Percentiles rank a stretch among this genome's conserved stretches.
Evolutionary conservation across 805 yeast genomes (phyloP).

Genomic region (Saccharomyces paradoxus): DNA sequence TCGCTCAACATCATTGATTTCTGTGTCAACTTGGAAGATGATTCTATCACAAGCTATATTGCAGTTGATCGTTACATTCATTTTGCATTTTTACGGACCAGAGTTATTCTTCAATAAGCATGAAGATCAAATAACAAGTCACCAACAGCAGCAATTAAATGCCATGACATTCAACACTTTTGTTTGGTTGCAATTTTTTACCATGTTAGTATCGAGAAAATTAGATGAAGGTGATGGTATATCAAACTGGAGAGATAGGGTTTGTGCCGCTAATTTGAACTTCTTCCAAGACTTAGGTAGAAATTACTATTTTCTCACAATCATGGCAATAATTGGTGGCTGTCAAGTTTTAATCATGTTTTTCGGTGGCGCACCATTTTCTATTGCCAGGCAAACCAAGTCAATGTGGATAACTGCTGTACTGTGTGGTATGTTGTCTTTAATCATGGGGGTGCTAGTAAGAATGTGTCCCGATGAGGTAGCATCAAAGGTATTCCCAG

Average conservation of each 20-base stretch:
- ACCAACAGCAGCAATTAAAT: constrained; percentile 50
- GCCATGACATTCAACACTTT: constrained; percentile 92
- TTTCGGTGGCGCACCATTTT: constrained; percentile 94
- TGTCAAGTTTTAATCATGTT: constrained; percentile 87
- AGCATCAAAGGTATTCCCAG: constrained; percentile 60
- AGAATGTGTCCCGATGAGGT: constrained; percentile 79
- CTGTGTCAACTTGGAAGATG: constrained; percentile 98
- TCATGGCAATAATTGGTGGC: constrained; percentile 68
- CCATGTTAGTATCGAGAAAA: constrained; percentile 82
- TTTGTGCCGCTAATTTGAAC: constrained; percentile 59
- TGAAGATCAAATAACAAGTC: constrained; percentile 26
- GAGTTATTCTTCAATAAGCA: constrained; percentile 42
- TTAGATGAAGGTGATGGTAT: constrained; percentile 80
- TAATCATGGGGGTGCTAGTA: constrained; percentile 71
- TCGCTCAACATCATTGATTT: constrained; percentile 66
- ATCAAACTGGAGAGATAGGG: constrained; percentile 46
- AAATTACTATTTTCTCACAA: constrained; percentile 72
- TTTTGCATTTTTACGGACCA: constrained; percentile 71
- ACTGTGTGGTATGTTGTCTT: constrained; percentile 66
- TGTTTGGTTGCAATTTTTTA: constrained; percentile 97
- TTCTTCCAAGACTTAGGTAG: constrained; percentile 75
- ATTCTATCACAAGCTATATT: constrained; percentile 76
- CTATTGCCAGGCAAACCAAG: constrained; percentile 69
- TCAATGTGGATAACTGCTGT: constrained; percentile 87
- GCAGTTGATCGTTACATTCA: constrained; percentile 75